Evolutionary conservation across 306 rosid species (phyloP).

Genomic region (Trichosanthes cucumerina): DNA sequence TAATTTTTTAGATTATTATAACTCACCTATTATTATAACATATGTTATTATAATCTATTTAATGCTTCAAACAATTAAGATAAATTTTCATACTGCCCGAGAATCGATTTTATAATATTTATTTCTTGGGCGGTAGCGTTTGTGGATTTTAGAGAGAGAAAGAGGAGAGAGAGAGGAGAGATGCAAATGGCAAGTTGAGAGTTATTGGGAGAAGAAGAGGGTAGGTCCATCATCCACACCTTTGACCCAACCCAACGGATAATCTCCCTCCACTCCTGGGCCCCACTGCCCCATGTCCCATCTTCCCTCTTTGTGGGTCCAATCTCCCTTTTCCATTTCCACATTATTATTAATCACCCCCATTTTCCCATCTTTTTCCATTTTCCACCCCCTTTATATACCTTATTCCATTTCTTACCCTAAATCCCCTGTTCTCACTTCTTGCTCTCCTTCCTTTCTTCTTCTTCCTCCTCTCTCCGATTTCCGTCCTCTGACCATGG

Average conservation of each 20-base stretch:
- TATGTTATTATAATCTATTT: no score
- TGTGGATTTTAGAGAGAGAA: background rate
- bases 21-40: no score
- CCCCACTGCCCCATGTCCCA: background rate
- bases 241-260: slow-evolving; percentile 7
- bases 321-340: background rate
- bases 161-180: background rate
- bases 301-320: background rate
- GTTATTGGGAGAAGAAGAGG: background rate
- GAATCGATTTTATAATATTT: background rate
- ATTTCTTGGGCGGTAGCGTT: background rate
- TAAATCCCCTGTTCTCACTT: background rate
- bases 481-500: background rate
- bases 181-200: background rate
- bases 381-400: background rate
- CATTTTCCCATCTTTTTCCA: background rate
- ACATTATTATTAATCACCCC: background rate
- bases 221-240: slow-evolving; percentile 2
- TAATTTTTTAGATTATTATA: no score
- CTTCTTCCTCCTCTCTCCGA: background rate
- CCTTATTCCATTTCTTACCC: background rate
- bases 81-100: no score
- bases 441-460: background rate
- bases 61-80: no score
- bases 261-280: slow-evolving; percentile 2